Base-by-base conservation (phyloP, 495 filamentous ascomycete genomes). In the Collariella sp. region DNA sequence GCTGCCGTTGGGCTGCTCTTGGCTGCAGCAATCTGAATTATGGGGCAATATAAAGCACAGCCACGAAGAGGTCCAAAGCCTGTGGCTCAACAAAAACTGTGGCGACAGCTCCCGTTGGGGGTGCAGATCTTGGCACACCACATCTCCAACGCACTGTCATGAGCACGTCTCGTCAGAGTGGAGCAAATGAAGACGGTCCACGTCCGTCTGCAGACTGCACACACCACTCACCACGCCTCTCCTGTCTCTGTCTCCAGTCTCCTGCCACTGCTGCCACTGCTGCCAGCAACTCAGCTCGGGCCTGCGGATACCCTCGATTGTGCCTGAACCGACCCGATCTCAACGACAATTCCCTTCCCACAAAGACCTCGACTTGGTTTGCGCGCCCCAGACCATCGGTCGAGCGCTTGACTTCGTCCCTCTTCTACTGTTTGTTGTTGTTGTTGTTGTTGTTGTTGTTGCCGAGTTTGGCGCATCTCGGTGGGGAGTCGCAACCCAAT, bases 101-200 rank as follows among this genome's bases (percentile, higher is more conserved):
- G 57, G 57, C 57, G 57, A 47, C 9, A 54, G 53, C 57, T 57
- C 41, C 31, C 42, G 23, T 15, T 33, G 4, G 26, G 26, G 26
- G 26, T n/a, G n/a, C n/a, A n/a, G n/a, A 18, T 29, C 24, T 7
- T 19, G 31, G 26, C 50, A 19, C 47, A 44, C 56, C 56, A 58
- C 56, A 53, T 45, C 55, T 16, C 52, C 19, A 54, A 36, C 50
- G 26, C 43, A 46, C 51, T 31, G 20, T 15, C 29, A 23, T 18
- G 33, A 22, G 31, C 36, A 31, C 19, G 31, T 33, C 50, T 40
- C 45, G 39, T 11, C n/a, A 42, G 16, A 31, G 58, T 55, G 60
- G 60, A 57, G 48, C 63, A 63, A 58, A 66, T 63, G 52, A 57
- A 42, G 40, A 41, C 50, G 55, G 59, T 63, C 63, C 63, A 66